phyloP scores from a whole-genome alignment of 768 basidiomycete species.

The Macrolepiota albuminosa region DNA sequence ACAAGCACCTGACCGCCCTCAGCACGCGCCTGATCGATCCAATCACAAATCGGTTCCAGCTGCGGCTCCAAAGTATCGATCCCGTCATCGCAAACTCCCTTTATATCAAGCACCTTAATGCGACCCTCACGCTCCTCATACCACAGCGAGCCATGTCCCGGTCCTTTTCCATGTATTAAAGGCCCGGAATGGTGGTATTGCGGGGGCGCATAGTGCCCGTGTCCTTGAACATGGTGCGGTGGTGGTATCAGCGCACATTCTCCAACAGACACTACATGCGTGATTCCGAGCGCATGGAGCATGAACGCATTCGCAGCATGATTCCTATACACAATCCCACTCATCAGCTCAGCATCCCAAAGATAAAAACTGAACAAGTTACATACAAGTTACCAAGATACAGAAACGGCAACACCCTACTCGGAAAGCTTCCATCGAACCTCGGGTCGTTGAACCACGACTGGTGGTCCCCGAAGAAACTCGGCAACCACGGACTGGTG shows the following conservation, averaged over 20 bases:
- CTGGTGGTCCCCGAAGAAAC: constrained; percentile 66
- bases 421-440: constrained; percentile 96
- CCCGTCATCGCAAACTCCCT: constrained; percentile 93
- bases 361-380: constrained; percentile 8
- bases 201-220: constrained; percentile 11
- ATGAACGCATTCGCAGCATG: constrained; percentile 94
- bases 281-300: constrained; percentile 93
- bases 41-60: constrained; percentile 82
- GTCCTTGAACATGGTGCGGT: constrained; percentile 34
- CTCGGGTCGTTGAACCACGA: constrained; percentile 93
- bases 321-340: constrained; percentile 46
- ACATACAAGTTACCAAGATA: constrained; percentile 94
- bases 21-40: constrained; percentile 83
- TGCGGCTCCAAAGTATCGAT: constrained; percentile 92
- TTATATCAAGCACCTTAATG: constrained; percentile 88
- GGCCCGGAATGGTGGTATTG: constrained; percentile 25
- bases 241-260: constrained; percentile 91
- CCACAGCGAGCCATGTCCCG: constrained; percentile 73
- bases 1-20: constrained; percentile 90
- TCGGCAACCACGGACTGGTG: constrained; percentile 63
- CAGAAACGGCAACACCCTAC: constrained; percentile 86
- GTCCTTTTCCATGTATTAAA: constrained; percentile 39
- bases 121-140: constrained; percentile 84
- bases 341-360: background rate
- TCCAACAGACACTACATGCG: constrained; percentile 95